These are phyloP conservation scores for Cladobotryum protrusum DNA, from an alignment of 2,329 filamentous ascomycete genomes.

Conservation along the genomic window DNA sequence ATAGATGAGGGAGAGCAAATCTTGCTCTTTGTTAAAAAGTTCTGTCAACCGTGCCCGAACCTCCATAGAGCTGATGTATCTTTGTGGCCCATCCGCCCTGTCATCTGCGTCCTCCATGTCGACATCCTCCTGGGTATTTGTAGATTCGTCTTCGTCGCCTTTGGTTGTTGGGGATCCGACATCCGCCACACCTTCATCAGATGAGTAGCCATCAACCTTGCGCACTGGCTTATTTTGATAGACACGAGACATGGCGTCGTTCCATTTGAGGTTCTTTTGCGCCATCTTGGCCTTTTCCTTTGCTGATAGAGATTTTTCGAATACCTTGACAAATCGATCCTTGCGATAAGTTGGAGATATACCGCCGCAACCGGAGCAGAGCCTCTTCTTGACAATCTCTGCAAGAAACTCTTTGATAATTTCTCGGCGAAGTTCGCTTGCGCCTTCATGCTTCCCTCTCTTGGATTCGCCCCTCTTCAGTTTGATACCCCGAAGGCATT, in stretches of 20 bases:
- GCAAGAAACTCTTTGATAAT: constrained; percentile 78
- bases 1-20: constrained; percentile 80
- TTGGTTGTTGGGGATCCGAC: constrained; percentile 48
- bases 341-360: constrained; percentile 81
- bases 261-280: constrained; percentile 57
- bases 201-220: constrained; percentile 38
- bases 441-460: constrained; percentile 74
- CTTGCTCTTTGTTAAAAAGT: constrained; percentile 81
- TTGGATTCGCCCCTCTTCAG: constrained; percentile 42
- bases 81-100: constrained; percentile 40
- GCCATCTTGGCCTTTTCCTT: constrained; percentile 77
- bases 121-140: constrained; percentile 31
- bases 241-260: constrained; percentile 58
- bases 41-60: constrained; percentile 71
- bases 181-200: constrained; percentile 66
- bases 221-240: constrained; percentile 31
- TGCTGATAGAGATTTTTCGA: constrained; percentile 68
- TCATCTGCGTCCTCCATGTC: constrained; percentile 27
- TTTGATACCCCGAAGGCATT: constrained; percentile 57
- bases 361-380: constrained; percentile 61
- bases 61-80: constrained; percentile 77
- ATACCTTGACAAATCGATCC: constrained; percentile 88
- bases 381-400: constrained; percentile 61
- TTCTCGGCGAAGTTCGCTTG: constrained; percentile 66
- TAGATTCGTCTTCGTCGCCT: constrained; percentile 36